These are phyloP conservation scores for Halenospora varia DNA, from an alignment of 495 filamentous ascomycete species.

Conservation along the genomic window DNA sequence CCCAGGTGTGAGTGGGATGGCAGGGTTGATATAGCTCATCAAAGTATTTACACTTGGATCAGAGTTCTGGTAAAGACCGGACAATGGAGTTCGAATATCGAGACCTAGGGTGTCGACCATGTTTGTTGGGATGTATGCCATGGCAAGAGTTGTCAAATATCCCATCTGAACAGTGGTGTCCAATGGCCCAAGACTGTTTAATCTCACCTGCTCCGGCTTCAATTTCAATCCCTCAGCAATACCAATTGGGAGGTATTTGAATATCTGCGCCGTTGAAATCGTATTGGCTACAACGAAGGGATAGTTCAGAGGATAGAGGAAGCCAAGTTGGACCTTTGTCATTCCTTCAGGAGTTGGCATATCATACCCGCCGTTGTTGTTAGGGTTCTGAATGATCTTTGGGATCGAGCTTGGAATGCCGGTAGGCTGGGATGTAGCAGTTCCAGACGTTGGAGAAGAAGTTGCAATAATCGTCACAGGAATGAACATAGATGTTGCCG, in stretches of 20 bases:
- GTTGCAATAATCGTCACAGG: slow-evolving; percentile 25
- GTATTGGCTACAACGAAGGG: slow-evolving; percentile 66
- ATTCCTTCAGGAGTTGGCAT: slow-evolving; percentile 51
- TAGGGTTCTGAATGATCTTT: slow-evolving; percentile 63
- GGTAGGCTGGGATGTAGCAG: slow-evolving; percentile 6
- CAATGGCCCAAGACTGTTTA: slow-evolving; percentile 73
- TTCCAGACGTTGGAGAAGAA: slow-evolving; percentile 19
- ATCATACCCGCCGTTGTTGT: slow-evolving; percentile 25
- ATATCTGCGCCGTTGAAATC: slow-evolving; percentile 80
- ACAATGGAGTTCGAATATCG: slow-evolving; percentile 63
- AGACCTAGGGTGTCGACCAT: slow-evolving; percentile 57
- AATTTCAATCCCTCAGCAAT: slow-evolving; percentile 63
- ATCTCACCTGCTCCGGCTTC: slow-evolving; percentile 45
- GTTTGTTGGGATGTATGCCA: slow-evolving; percentile 66
- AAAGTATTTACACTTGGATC: slow-evolving; percentile 57
- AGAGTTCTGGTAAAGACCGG: slow-evolving; percentile 68
- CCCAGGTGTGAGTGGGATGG: slow-evolving; percentile 71
- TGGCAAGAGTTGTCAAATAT: slow-evolving; percentile 80
- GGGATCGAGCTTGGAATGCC: slow-evolving; percentile 58
- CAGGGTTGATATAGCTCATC: slow-evolving; percentile 76
- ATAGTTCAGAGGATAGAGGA: slow-evolving; percentile 76
- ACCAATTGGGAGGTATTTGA: slow-evolving; percentile 71
- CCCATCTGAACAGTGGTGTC: slow-evolving; percentile 65
- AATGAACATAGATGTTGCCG: slow-evolving; percentile 22
- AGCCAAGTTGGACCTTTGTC: slow-evolving; percentile 75